Percentiles rank a stretch among this genome's conserved stretches.
Conservation (phyloP, 768 basidiomycete genomes). For the Pleurotus cornucopiae region DNA sequence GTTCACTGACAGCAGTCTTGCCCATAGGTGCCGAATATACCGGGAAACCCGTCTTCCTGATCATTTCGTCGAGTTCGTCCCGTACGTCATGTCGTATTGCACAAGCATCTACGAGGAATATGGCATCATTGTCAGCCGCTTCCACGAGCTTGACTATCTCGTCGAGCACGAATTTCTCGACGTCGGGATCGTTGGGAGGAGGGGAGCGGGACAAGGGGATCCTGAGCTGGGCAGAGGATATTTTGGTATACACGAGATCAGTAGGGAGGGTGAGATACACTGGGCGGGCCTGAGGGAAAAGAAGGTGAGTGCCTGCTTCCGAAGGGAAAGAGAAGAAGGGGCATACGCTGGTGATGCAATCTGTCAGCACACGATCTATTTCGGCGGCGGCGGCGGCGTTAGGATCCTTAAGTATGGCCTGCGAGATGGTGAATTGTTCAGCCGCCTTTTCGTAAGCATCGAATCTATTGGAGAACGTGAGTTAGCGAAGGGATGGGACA, state of each 20-base stretch:
- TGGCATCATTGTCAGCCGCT: slow-evolving; percentile 56
- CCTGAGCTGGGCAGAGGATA: slow-evolving; percentile 60
- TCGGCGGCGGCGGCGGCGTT: slow-evolving; percentile 44
- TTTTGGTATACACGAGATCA: slow-evolving; percentile 68
- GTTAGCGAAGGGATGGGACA: not conserved
- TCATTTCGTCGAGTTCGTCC: slow-evolving; percentile 58
- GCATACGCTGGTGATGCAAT: slow-evolving; percentile 55
- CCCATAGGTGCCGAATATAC: slow-evolving; percentile 81
- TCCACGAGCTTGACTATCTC: slow-evolving; percentile 66
- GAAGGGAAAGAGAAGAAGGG: not conserved
- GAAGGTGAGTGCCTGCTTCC: not conserved
- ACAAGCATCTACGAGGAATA: slow-evolving; percentile 82
- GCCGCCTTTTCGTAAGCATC: slow-evolving; percentile 78
- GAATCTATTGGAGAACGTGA: slow-evolving; percentile 40
- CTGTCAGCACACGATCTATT: slow-evolving; percentile 76
- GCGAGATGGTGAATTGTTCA: slow-evolving; percentile 68
- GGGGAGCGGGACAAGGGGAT: slow-evolving; percentile 48
- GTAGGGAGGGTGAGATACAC: slow-evolving; percentile 87
- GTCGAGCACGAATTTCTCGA: slow-evolving; percentile 68
- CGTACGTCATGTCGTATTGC: slow-evolving; percentile 66
- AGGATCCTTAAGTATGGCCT: slow-evolving; percentile 53
- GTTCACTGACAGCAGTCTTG: slow-evolving; percentile 72
- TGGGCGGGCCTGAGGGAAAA: slow-evolving; percentile 58
- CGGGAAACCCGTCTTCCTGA: slow-evolving; percentile 62
- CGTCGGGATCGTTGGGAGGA: slow-evolving; percentile 50